Conservation (phyloP, 768 basidiomycete genomes). For the Hydnomerulius pinastri region DNA sequence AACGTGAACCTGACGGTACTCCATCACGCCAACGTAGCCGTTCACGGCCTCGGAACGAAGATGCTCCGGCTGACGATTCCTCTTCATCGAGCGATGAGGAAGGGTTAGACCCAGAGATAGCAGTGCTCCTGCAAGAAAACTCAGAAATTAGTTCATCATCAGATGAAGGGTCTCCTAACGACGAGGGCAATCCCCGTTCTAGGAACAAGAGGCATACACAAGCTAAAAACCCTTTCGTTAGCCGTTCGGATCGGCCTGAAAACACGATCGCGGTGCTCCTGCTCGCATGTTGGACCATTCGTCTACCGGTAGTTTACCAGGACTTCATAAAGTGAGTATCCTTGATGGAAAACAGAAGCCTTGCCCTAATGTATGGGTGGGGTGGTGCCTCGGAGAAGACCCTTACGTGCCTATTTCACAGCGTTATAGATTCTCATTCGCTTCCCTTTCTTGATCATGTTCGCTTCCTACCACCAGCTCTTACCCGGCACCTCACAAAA, state of each 20-base stretch:
- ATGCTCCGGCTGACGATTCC: conserved; percentile 8
- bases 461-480: conserved; percentile 56
- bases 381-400: background rate
- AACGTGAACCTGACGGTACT: conserved; percentile 10
- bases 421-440: conserved; percentile 71
- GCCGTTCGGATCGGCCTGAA: conserved; percentile 40
- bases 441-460: conserved; percentile 81
- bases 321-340: conserved; percentile 70
- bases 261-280: conserved; percentile 69
- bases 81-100: conserved; percentile 24
- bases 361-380: background rate
- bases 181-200: conserved; percentile 7
- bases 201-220: conserved; percentile 6
- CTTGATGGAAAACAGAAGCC: background rate
- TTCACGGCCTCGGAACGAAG: conserved; percentile 20
- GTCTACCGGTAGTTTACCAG: conserved; percentile 72
- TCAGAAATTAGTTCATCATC: conserved; percentile 37
- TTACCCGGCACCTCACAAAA: conserved; percentile 74
- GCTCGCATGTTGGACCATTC: conserved; percentile 76
- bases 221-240: conserved; percentile 20
- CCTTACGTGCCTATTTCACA: conserved; percentile 35
- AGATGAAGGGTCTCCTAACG: conserved; percentile 25
- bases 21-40: conserved; percentile 1
- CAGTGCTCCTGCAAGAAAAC: conserved; percentile 40
- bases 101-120: conserved; percentile 36